A percentile compares a stretch with the other conserved stretches of the same genome.
Evolutionary conservation across 2,329 filamentous ascomycete species (phyloP).

Genomic region (Xylaria sp.): DNA sequence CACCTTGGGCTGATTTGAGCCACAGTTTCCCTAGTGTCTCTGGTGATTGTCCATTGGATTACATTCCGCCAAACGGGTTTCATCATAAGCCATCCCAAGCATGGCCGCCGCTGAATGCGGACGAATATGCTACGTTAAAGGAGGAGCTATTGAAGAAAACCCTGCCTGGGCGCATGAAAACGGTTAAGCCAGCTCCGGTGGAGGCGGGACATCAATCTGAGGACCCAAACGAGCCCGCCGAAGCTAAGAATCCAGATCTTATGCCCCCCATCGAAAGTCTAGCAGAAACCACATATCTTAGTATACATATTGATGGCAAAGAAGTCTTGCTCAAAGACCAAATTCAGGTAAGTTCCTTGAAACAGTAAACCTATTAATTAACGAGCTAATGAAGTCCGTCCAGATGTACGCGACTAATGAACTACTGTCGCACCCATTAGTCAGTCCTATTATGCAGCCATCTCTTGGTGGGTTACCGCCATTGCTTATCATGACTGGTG

Average conservation of each 20-base stretch:
- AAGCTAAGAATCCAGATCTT: conserved; percentile 25
- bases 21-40: conserved; percentile 95
- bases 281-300: conserved; percentile 57
- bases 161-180: conserved; percentile 45
- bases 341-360: conserved; percentile 73
- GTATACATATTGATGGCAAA: conserved; percentile 76
- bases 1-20: conserved; percentile 94
- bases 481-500: conserved; percentile 84
- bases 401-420: conserved; percentile 83
- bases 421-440: conserved; percentile 84
- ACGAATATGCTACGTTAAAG: conserved; percentile 70
- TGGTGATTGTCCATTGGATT: conserved; percentile 78
- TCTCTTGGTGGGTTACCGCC: conserved; percentile 91
- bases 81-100: conserved; percentile 86
- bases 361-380: neutral
- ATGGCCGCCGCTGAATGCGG: conserved; percentile 92
- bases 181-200: conserved; percentile 51
- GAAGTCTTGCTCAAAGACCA: conserved; percentile 84
- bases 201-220: conserved; percentile 45
- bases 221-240: conserved; percentile 35
- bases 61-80: conserved; percentile 88
- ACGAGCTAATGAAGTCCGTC: conserved; percentile 33
- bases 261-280: conserved; percentile 25
- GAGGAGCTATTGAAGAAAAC: conserved; percentile 59
- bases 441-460: conserved; percentile 88